These are phyloP conservation scores for Alternaria panax DNA, from an alignment of 2,329 filamentous ascomycete species.

Conservation along the genomic window DNA sequence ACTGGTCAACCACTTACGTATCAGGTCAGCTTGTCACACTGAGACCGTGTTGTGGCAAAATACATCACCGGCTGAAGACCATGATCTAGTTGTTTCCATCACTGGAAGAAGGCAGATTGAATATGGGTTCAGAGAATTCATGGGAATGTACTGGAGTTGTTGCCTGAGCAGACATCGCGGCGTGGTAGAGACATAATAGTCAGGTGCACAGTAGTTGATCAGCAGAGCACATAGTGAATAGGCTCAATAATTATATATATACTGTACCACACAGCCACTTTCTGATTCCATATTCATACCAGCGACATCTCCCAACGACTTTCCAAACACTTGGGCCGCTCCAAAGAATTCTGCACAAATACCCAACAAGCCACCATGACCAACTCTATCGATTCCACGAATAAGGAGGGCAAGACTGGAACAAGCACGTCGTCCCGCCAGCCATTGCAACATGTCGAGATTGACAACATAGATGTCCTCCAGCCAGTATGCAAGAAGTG, in stretches of 20 bases:
- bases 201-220: background rate
- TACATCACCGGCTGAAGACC: background rate
- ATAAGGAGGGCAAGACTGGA: background rate
- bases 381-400: background rate
- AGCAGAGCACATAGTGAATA: background rate
- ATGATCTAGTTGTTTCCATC: background rate
- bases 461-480: background rate
- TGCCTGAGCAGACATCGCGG: background rate
- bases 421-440: background rate
- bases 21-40: background rate
- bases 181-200: background rate
- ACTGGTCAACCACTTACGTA: background rate
- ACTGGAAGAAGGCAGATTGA: too few species aligned
- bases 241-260: background rate
- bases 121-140: background rate
- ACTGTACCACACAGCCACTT: background rate
- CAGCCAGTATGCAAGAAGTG: background rate
- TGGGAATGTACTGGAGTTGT: background rate
- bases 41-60: background rate
- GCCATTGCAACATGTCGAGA: background rate
- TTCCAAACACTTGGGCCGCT: background rate
- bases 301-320: background rate
- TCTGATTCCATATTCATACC: background rate
- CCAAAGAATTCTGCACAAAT: background rate
- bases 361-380: background rate